Conservation (phyloP, 129 eudicot species). For the Helichrysum umbraculigerum region DNA sequence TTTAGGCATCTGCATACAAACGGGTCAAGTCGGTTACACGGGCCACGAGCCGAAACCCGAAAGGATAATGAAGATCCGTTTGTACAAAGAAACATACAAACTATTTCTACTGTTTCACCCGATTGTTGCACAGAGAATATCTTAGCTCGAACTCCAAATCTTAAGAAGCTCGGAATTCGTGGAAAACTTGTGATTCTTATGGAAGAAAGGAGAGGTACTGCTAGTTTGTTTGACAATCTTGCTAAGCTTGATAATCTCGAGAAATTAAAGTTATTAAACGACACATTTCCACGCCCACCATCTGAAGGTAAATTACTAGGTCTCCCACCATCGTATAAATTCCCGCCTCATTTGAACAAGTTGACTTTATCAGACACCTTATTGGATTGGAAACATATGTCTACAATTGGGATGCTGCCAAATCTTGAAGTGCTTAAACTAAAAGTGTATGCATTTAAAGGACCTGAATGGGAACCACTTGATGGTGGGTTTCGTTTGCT, state of each 20-base stretch:
- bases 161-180: slow-evolving; percentile 50
- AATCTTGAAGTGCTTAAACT: slow-evolving; percentile 55
- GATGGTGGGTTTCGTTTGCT: slow-evolving; percentile 47
- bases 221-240: slow-evolving; percentile 35
- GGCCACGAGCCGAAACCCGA: slow-evolving; percentile 43
- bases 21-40: slow-evolving; percentile 42
- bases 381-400: slow-evolving; percentile 47
- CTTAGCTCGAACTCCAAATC: slow-evolving; percentile 43
- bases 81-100: slow-evolving; percentile 51
- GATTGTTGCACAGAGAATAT: slow-evolving; percentile 46
- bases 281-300: slow-evolving; percentile 31
- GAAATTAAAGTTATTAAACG: slow-evolving; percentile 37
- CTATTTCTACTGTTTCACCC: slow-evolving; percentile 48
- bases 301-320: slow-evolving; percentile 18
- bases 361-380: slow-evolving; percentile 38
- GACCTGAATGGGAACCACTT: slow-evolving; percentile 36
- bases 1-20: slow-evolving; percentile 60
- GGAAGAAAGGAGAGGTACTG: slow-evolving; percentile 27
- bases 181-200: slow-evolving; percentile 42
- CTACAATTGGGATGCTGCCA: slow-evolving; percentile 40
- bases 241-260: slow-evolving; percentile 44
- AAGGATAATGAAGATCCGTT: slow-evolving; percentile 43
- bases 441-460: slow-evolving; percentile 42
- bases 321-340: slow-evolving; percentile 30
- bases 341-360: slow-evolving; percentile 45